A percentile compares a stretch with the other conserved stretches of the same genome.
Conservation (phyloP, 352 stramenopile species). For the Chrysophaeum taylorii region DNA sequence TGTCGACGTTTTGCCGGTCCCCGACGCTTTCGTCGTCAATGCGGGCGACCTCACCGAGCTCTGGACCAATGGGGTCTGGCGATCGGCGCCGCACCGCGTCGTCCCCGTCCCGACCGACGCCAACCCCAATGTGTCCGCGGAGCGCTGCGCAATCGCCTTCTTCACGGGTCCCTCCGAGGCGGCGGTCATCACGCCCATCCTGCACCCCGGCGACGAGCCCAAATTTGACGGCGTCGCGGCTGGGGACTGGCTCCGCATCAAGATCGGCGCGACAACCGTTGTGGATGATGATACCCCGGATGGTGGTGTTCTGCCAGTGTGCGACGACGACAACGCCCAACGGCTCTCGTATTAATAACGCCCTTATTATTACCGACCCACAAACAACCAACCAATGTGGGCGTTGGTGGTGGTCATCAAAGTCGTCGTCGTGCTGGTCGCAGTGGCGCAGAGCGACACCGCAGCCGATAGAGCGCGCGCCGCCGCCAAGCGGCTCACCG, state of each 20-base stretch:
- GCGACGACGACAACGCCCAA: too few species aligned
- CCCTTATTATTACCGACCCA: too few species aligned
- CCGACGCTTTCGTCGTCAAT: neutral
- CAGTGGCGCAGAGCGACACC: too few species aligned
- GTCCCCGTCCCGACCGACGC: neutral
- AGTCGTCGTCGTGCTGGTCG: too few species aligned
- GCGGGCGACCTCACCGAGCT: slow-evolving; percentile 1
- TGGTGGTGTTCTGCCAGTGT: too few species aligned
- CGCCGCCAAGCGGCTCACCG: too few species aligned
- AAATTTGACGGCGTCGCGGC: neutral
- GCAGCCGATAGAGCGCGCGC: too few species aligned
- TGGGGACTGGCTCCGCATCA: neutral
- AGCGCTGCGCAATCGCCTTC: neutral
- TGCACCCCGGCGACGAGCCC: neutral
- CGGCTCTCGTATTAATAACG: too few species aligned
- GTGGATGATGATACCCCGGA: too few species aligned
- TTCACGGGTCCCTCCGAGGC: neutral
- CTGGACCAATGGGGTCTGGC: neutral
- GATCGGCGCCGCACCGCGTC: neutral
- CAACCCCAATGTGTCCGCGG: too few species aligned
- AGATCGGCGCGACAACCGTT: neutral
- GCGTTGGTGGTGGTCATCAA: too few species aligned
- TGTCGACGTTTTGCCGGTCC: neutral
- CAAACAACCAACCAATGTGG: too few species aligned
- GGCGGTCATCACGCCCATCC: neutral